Evolutionary conservation across 1,139 yeast species (phyloP).

Genomic region (Kodamaea plutei): DNA sequence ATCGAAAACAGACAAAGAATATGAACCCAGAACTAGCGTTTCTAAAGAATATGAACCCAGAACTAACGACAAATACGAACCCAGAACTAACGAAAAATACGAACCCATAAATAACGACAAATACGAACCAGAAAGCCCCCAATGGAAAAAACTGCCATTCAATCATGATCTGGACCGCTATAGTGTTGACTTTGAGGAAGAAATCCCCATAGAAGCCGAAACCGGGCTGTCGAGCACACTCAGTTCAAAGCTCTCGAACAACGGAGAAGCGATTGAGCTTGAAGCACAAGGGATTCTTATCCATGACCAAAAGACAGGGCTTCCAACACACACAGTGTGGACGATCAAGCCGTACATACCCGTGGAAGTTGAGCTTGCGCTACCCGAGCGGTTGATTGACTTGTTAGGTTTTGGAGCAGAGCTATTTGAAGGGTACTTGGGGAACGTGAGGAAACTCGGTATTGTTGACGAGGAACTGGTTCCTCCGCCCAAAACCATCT

Average conservation of each 20-base stretch:
- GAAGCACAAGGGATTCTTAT: constrained; percentile 96
- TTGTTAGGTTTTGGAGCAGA: constrained; percentile 88
- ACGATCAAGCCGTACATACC: constrained; percentile 75
- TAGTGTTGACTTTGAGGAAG: no score
- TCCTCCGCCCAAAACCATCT: constrained; percentile 72
- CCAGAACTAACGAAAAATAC: no score
- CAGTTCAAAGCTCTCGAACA: constrained; percentile 22
- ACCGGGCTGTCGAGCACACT: not conserved
- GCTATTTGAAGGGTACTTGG: constrained; percentile 70
- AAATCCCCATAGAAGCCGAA: no score
- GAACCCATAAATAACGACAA: no score
- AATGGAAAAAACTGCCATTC: no score
- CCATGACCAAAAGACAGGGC: constrained; percentile 53
- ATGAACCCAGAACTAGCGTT: no score
- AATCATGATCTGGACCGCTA: no score
- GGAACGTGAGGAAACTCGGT: constrained; percentile 56
- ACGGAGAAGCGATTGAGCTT: constrained; percentile 62
- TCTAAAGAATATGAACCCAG: no score
- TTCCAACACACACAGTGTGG: constrained; percentile 93
- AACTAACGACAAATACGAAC: no score
- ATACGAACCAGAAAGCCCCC: no score
- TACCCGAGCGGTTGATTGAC: constrained; percentile 65
- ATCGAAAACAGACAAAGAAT: not conserved
- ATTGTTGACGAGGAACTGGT: constrained; percentile 59
- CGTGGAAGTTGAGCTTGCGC: constrained; percentile 55